phyloP scores from a whole-genome alignment of 2,329 filamentous ascomycete genomes.

The Penicillium expansum region DNA sequence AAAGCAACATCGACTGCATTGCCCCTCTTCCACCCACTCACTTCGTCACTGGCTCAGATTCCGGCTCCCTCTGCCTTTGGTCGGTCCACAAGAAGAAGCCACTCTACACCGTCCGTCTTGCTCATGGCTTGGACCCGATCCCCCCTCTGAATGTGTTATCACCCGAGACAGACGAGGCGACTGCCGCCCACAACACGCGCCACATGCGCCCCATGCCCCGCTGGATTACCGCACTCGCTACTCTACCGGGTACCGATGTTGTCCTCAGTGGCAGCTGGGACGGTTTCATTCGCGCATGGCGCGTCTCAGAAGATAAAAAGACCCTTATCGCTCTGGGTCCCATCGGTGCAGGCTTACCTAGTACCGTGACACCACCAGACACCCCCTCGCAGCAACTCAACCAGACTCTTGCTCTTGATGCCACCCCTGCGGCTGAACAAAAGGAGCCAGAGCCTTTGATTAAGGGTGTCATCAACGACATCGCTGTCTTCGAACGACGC shows the following conservation, averaged over 20 bases:
- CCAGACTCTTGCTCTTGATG: conserved; percentile 32
- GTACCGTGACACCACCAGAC: conserved; percentile 22
- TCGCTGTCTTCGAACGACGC: conserved; percentile 81
- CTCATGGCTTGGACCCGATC: conserved; percentile 79
- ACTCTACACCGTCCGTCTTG: conserved; percentile 71
- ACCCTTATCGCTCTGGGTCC: conserved; percentile 70
- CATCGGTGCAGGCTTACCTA: conserved; percentile 48
- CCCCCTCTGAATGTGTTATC: conserved; percentile 67
- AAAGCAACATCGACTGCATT: conserved; percentile 89
- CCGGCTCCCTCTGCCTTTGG: conserved; percentile 83
- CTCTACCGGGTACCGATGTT: conserved; percentile 85
- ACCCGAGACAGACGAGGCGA: conserved; percentile 65
- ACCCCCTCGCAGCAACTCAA: conserved; percentile 36
- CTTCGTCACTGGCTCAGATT: conserved; percentile 94
- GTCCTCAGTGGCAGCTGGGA: conserved; percentile 94
- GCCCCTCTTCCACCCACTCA: conserved; percentile 83
- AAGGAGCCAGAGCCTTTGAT: conserved; percentile 44
- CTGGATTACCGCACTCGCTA: conserved; percentile 85
- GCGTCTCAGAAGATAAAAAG: conserved; percentile 76
- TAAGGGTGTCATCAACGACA: conserved; percentile 81
- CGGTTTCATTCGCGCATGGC: conserved; percentile 82
- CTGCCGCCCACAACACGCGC: conserved; percentile 45
- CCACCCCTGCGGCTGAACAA: conserved; percentile 22
- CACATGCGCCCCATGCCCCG: conserved; percentile 63
- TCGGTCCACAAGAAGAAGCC: conserved; percentile 93